Base-by-base conservation (phyloP, 495 filamentous ascomycete genomes). In the Xylaria scruposa region DNA sequence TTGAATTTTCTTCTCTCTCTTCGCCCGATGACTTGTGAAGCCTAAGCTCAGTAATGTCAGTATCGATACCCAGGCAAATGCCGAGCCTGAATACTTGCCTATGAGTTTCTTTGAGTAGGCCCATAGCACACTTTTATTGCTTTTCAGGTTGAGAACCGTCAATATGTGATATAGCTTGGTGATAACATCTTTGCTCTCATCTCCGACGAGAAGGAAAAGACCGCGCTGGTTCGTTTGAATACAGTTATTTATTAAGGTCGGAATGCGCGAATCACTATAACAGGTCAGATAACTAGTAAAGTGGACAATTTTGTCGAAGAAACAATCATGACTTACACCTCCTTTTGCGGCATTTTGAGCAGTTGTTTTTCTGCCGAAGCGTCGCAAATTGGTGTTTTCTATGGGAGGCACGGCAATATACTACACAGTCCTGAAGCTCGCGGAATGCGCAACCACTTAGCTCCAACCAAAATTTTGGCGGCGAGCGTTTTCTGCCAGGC, bases 101-200 rank as follows among this genome's bases (percentile, higher is more conserved):
- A 99, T 85, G 1, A 99, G 88, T 79, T 98, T 95, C 80, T 97
- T 97, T 83, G 98, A 98, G 84, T 99, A 99, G n/a, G 97, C 95
- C 97, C 97, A 99, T 19, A 99, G 85, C 4, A 99, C 94, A 13
- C 92, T 95, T 81, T 98, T 98, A 84, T 98, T 98, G 79, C 96
- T 91, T 82, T 96, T 97, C 72, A 97, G 87, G 78, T 97, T 93
- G 76, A 91, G 90, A 74, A 88, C 91, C 60, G 94, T 93, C 84
- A 97, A 91, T 76, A 99, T 97, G 76, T 95, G 94, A 82, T 98
- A 94, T 46, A 99, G 86, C 78, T 98, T 90, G 60, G 98, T 92
- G 78, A 98, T 98, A 72, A 95, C 94, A 88, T 98, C 97, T 82
- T 99, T 99, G 70, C 95, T 91, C 70, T 90, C 90, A 79, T 99